Percentiles rank a stretch among this genome's conserved stretches.
Evolutionary conservation across 2,329 filamentous ascomycete species (phyloP).

Genomic region (Venturiaceae sp.): DNA sequence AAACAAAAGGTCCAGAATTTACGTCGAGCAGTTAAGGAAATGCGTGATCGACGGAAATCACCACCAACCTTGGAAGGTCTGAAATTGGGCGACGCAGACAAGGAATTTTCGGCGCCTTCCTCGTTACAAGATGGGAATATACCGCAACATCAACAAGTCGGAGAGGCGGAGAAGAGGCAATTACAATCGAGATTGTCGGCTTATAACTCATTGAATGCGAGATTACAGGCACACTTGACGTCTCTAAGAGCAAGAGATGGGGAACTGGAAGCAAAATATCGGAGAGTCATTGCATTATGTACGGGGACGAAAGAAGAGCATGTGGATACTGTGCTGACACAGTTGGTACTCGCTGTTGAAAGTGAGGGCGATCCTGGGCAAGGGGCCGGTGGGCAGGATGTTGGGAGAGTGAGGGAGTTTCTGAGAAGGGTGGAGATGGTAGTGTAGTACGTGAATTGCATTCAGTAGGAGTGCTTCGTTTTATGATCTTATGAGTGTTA

Average conservation of each 20-base stretch:
- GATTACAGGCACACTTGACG: conserved; percentile 57
- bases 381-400: conserved; percentile 56
- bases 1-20: conserved; percentile 70
- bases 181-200: conserved; percentile 61
- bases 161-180: not conserved
- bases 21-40: conserved; percentile 60
- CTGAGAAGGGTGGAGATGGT: conserved; percentile 66
- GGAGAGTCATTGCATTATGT: conserved; percentile 78
- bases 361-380: conserved; percentile 46
- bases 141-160: not conserved
- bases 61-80: not conserved
- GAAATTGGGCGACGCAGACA: conserved; percentile 28
- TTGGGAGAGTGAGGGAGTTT: conserved; percentile 68
- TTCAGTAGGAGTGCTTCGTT: not conserved
- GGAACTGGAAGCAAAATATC: conserved; percentile 79
- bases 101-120: conserved; percentile 9
- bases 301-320: conserved; percentile 68
- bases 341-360: conserved; percentile 77
- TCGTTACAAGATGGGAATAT: not conserved
- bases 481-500: not conserved
- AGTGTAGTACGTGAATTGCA: too few species aligned
- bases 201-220: conserved; percentile 58
- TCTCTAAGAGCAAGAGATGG: conserved; percentile 68
- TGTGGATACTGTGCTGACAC: conserved; percentile 72
- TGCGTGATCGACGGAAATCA: conserved; percentile 39